Percentiles rank a stretch among this genome's conserved stretches.
These are phyloP conservation scores for Peribolospora baueri DNA, from an alignment of 768 basidiomycete genomes.

Conservation along the genomic window DNA sequence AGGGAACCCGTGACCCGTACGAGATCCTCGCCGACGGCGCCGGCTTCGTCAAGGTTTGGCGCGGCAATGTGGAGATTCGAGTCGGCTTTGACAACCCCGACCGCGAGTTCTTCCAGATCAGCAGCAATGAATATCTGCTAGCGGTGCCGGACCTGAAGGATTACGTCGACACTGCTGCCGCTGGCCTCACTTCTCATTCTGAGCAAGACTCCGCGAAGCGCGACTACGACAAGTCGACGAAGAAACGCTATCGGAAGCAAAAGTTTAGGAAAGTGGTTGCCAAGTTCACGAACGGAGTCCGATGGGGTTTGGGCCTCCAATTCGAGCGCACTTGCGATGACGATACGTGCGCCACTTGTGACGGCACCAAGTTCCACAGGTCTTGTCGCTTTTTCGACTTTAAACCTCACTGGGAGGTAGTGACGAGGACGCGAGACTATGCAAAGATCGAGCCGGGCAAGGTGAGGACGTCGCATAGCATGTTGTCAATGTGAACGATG, in stretches of 20 bases:
- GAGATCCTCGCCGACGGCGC: constrained; percentile 42
- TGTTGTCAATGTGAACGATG: constrained; percentile 5
- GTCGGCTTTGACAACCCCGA: constrained; percentile 48
- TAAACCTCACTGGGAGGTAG: constrained; percentile 51
- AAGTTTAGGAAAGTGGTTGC: constrained; percentile 47
- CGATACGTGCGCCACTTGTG: constrained; percentile 27
- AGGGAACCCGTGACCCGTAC: constrained; percentile 71
- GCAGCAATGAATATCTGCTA: constrained; percentile 53
- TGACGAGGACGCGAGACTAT: constrained; percentile 23
- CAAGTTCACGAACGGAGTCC: constrained; percentile 55
- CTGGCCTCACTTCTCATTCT: constrained; percentile 8
- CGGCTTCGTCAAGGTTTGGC: constrained; percentile 69
- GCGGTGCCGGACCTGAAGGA: constrained; percentile 37
- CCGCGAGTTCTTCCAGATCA: constrained; percentile 56
- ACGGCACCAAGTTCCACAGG: constrained; percentile 33
- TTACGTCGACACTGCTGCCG: constrained; percentile 18
- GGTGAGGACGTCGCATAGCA: background rate
- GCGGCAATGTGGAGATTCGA: constrained; percentile 42
- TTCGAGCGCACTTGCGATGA: constrained; percentile 58
- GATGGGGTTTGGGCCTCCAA: constrained; percentile 60
- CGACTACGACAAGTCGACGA: too few relatives aligned
- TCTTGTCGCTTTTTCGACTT: constrained; percentile 58
- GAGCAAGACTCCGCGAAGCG: background rate
- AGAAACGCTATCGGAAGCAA: background rate
- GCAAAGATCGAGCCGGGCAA: constrained; percentile 7